Conservation (phyloP, 371 early-diverging fungal species). For the Lichtheimia corymbifera region DNA sequence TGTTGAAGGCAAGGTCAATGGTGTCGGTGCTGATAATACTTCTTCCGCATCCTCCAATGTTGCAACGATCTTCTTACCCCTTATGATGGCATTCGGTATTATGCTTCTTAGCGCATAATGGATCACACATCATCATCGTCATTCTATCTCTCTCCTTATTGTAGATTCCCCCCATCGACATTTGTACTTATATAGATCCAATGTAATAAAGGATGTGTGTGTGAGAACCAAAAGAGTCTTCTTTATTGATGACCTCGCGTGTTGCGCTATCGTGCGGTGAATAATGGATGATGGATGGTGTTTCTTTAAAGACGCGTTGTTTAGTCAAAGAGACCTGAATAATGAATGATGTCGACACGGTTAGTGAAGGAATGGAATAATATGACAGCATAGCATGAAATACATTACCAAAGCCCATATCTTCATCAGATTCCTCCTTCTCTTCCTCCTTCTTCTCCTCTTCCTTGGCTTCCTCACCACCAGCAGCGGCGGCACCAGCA, state of each 20-base stretch:
- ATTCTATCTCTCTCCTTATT: too few species aligned
- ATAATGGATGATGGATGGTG: conserved; percentile 3
- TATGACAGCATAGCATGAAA: neutral
- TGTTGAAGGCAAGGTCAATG: conserved; percentile 29
- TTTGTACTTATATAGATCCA: too few species aligned
- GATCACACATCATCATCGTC: too few species aligned
- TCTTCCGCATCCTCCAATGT: neutral
- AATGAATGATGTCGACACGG: neutral
- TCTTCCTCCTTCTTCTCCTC: conserved; percentile 68
- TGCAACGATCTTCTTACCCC: too few species aligned
- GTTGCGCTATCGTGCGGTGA: neutral
- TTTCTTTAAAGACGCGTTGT: conserved; percentile 25
- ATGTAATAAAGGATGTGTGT: too few species aligned
- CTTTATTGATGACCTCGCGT: too few species aligned
- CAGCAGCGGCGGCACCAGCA: conserved; percentile 53
- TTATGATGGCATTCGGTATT: too few species aligned
- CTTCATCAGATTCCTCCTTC: conserved; percentile 90
- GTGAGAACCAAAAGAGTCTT: too few species aligned
- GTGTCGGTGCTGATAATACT: conserved; percentile 7
- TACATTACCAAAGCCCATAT: conserved; percentile 87
- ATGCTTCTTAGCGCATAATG: too few species aligned
- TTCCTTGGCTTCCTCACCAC: conserved; percentile 63
- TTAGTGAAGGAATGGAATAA: neutral
- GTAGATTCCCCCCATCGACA: too few species aligned
- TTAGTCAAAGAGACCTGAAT: conserved; percentile 84